Evolutionary conservation across 2,329 filamentous ascomycete species (phyloP).

Genomic region (Clarireedia sp.): DNA sequence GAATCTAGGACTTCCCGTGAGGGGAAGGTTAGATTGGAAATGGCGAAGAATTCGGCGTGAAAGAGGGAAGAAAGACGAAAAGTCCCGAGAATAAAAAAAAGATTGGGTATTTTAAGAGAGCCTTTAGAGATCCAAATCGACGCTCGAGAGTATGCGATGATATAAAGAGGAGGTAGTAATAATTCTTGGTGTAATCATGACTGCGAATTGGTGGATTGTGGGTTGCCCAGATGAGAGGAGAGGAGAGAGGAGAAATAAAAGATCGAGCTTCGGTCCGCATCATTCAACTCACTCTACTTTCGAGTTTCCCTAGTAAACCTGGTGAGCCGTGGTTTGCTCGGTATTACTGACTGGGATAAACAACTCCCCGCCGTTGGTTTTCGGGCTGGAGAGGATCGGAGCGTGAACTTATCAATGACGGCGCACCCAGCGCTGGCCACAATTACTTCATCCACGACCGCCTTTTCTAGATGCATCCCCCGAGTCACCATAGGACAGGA

Average conservation of each 20-base stretch:
- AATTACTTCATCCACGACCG: no score
- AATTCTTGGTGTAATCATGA: constrained; percentile 11
- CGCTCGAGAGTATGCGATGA: constrained; percentile 1
- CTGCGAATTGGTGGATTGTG: constrained; percentile 1
- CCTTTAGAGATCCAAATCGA: constrained; percentile 1
- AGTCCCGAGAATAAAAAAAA: neutral
- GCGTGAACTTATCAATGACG: no score
- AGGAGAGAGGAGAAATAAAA: constrained; percentile 4
- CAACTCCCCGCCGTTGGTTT: no score
- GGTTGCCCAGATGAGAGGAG: neutral
- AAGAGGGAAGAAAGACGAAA: constrained; percentile 11
- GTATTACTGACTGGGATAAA: no score
- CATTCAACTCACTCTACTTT: neutral
- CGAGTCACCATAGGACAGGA: no score
- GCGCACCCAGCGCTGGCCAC: no score
- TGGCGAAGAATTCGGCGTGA: constrained; percentile 5
- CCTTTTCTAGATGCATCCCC: no score
- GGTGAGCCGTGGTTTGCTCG: no score
- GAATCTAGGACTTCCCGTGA: constrained; percentile 7
- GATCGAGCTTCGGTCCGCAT: neutral
- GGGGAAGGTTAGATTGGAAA: constrained; percentile 5
- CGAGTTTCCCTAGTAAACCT: no score
- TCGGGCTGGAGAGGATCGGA: no score
- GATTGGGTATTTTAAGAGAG: constrained; percentile 3
- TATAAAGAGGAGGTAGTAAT: neutral